Percentiles rank a stretch among this genome's conserved stretches.
Evolutionary conservation across 164 flowering plant genomes (phyloP).

Genomic region (Berberis vulgaris): DNA sequence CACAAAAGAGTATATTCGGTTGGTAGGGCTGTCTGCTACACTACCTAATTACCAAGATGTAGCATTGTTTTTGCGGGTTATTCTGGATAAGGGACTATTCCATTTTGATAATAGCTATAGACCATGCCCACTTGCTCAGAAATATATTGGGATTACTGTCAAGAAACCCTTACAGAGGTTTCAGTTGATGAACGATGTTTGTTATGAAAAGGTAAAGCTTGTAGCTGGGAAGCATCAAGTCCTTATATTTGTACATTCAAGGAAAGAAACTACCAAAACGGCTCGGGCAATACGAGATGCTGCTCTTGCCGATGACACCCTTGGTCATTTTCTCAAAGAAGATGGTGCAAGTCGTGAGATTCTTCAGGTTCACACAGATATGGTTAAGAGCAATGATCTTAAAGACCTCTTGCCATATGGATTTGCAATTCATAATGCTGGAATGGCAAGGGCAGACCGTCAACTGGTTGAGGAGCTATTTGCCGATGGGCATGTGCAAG

Average conservation of each 20-base stretch:
- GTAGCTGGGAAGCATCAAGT: constrained; percentile 93
- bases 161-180: constrained; percentile 96
- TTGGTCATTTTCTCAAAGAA: constrained; percentile 76
- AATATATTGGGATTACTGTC: constrained; percentile 85
- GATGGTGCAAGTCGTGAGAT: constrained; percentile 89
- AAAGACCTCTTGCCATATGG: constrained; percentile 96
- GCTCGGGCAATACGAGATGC: constrained; percentile 87
- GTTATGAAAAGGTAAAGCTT: constrained; percentile 88
- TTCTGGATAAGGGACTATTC: constrained; percentile 63
- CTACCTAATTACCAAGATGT: constrained; percentile 95
- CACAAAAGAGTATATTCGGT: constrained; percentile 80
- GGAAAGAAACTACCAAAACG: constrained; percentile 96
- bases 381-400: constrained; percentile 83
- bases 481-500: constrained; percentile 77
- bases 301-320: constrained; percentile 87
- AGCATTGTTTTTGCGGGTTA: constrained; percentile 77
- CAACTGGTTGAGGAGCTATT: constrained; percentile 84
- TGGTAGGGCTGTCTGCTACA: constrained; percentile 93
- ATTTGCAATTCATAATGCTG: constrained; percentile 97
- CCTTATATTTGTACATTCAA: constrained; percentile 90
- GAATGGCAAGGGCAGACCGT: constrained; percentile 78
- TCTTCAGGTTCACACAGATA: constrained; percentile 67
- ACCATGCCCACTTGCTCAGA: constrained; percentile 93
- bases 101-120: constrained; percentile 92
- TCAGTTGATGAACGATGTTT: constrained; percentile 93